Evolutionary conservation across 192 early-diverging fungal species (phyloP), one percentile per base, ranked within the genome.

Genomic region (Linnemannia schmuckeri): DNA sequence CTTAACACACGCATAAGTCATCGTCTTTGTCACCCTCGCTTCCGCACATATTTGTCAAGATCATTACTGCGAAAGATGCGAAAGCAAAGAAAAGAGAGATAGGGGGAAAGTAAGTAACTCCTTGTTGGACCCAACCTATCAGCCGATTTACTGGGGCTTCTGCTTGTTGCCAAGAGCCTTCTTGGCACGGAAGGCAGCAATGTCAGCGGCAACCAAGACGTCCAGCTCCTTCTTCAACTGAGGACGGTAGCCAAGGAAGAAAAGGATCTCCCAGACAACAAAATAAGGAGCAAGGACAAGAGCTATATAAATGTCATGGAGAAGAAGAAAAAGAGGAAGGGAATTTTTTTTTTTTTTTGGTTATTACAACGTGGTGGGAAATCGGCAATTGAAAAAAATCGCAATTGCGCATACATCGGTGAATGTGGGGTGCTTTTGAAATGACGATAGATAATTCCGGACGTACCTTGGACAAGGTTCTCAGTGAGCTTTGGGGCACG

Each of bases 221-320:
- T 93, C 89, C 38, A 98, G 83, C 63, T 94, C 90, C 76, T 91
- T 82, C 74, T 93, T 89, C 38, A 97, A 87, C 6, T 88, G 78
- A 24, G 96, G 94, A 57, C 95, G 94, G 89, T 96, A 97, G 40
- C 98, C 97, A 7, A 95, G 54, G 77, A 81, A 86, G 84, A 99
- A 98, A 68, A 99, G 87, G 13, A 93, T 71, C 88, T 99, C 97
- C 42, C 96, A 90, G 78, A 96, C 97, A 9, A 98, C 97, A 91
- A 99, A 99, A 87, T 97, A 97, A 40, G 97, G 97, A 3, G 98
- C 98, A 78, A 97, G 95, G 54, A 98, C 95, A 38, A 98, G 63
- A 4, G 98, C 97, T 95, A 78, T 9, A 54, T 7, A 73, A 30
- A 57, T 54, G 33, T 47, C 3, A 35, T 57, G 18, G 13, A 66